Evolutionary conservation across 1,139 yeast species (phyloP), one percentile per base, ranked within the genome.

Genomic region (Lodderomyces oxycetoniae): DNA sequence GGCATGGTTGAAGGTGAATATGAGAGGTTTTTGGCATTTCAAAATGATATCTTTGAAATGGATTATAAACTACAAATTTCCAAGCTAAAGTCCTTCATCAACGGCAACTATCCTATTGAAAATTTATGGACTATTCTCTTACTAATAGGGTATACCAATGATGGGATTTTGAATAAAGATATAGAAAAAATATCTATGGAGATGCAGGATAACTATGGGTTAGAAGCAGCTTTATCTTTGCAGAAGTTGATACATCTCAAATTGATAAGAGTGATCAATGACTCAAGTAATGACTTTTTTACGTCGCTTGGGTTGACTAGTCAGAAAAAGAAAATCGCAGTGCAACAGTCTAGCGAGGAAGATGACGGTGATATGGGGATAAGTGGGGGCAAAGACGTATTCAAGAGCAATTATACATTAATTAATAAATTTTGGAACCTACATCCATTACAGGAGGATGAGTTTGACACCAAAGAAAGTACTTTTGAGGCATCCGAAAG

Each of bases 31-130:
- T 59, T 88, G 14, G 81, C 77, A 39, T 65, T 87, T 31, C 93
- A 88, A 50, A 94, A 88, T 55, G 83, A 80, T 33, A 59, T 86
- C 2, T 63, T 84, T 35, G 77, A 75, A 9, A 52, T 74, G 41
- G 82, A 79, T 43, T 74, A 77, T 39, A 65, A 73, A 28, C 63
- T 67, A 5, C 74, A 77, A 24, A 60, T 77, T n/a, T 49, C 57
- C 2, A 60, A 63, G 39, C 52, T 84, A 2, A 61, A 63, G 26
- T 69, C 68, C 16, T 66, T 83, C 31, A 61, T 84, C 26, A 65
- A 64, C 37, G 27, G 36, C 21, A 59, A 67, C 20, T 46, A 53
- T 29, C 59, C 57, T 20, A 48, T 55, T 2, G 60, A 66, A 1
- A 54, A 72, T 29, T 59, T 77, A 0, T 42, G 81, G 20, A 64